These are phyloP conservation scores for Biscutella auriculata DNA, from an alignment of 441 rosid species.

Conservation along the genomic window DNA sequence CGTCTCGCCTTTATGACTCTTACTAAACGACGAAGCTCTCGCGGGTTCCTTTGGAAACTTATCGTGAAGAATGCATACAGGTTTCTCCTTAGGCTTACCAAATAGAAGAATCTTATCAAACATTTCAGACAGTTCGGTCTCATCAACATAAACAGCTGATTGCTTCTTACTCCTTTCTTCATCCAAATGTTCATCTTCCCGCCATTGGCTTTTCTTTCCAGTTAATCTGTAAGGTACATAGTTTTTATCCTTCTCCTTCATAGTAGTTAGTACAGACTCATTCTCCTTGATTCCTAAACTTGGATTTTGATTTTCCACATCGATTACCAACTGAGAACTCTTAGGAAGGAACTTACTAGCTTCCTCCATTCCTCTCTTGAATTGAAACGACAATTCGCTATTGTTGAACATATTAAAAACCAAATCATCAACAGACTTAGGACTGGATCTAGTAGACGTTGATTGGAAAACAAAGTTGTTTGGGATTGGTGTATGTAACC, in stretches of 20 bases:
- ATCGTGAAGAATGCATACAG: constrained; percentile 22
- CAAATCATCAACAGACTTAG: constrained; percentile 2
- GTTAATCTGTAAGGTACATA: too few relatives aligned
- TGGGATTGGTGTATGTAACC: constrained; percentile 20
- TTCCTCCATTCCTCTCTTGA: constrained; percentile 75
- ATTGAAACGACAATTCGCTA: constrained; percentile 43
- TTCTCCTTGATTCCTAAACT: constrained; percentile 22
- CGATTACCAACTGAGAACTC: constrained; percentile 30
- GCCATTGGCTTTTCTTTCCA: constrained; percentile 21
- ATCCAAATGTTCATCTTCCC: constrained; percentile 13
- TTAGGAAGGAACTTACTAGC: constrained; percentile 79
- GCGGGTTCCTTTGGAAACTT: background rate
- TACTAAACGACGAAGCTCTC: too few relatives aligned
- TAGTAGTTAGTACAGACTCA: background rate
- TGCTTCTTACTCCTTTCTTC: constrained; percentile 32
- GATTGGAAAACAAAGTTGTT: constrained; percentile 21
- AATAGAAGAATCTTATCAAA: constrained; percentile 20
- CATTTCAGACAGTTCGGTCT: constrained; percentile 30
- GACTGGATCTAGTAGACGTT: too few relatives aligned
- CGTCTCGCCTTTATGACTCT: constrained; percentile 9
- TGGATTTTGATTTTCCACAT: constrained; percentile 19
- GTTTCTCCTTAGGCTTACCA: constrained; percentile 14
- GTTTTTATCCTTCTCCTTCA: background rate
- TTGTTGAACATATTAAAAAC: constrained; percentile 35
- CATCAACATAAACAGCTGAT: constrained; percentile 27